Conservation (phyloP, 768 basidiomycete species). For the Calocybe cyanea region DNA sequence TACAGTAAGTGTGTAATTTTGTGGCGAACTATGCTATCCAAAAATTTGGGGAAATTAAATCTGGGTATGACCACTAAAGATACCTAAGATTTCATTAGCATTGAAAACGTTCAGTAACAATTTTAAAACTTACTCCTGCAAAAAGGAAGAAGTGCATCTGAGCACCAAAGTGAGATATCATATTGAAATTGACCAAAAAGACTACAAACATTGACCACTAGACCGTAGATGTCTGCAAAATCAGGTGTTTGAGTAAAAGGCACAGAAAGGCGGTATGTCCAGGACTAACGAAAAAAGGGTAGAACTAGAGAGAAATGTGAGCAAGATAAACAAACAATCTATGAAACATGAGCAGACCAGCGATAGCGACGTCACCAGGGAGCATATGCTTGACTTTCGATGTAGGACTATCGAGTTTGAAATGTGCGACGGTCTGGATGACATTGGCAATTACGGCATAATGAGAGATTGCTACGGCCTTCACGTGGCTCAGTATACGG, state of each 20-base stretch:
- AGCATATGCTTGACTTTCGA: slow-evolving; percentile 36
- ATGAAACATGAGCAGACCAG: slow-evolving; percentile 38
- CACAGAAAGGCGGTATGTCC: background rate
- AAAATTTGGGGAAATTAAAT: slow-evolving; percentile 53
- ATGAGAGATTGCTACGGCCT: slow-evolving; percentile 70
- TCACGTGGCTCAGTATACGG: background rate
- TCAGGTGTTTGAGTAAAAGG: background rate
- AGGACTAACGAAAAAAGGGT: slow-evolving; percentile 55
- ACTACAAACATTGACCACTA: slow-evolving; percentile 49
- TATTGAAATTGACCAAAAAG: background rate
- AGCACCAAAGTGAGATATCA: slow-evolving; percentile 3
- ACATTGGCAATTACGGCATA: slow-evolving; percentile 61
- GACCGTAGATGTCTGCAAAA: slow-evolving; percentile 53
- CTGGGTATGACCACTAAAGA: slow-evolving; percentile 62
- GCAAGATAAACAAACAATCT: background rate
- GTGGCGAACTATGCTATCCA: slow-evolving; percentile 53
- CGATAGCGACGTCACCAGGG: slow-evolving; percentile 56
- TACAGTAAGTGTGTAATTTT: slow-evolving; percentile 55
- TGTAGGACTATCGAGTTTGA: slow-evolving; percentile 36
- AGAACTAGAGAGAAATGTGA: slow-evolving; percentile 32
- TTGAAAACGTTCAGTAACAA: background rate
- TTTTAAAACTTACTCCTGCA: slow-evolving; percentile 37
- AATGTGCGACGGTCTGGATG: slow-evolving; percentile 54
- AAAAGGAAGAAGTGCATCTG: slow-evolving; percentile 54
- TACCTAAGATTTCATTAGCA: slow-evolving; percentile 28